Evolutionary conservation across 257 asterid species (phyloP), one percentile per base, ranked within the genome.

Genomic region (Mitragyna speciosa): DNA sequence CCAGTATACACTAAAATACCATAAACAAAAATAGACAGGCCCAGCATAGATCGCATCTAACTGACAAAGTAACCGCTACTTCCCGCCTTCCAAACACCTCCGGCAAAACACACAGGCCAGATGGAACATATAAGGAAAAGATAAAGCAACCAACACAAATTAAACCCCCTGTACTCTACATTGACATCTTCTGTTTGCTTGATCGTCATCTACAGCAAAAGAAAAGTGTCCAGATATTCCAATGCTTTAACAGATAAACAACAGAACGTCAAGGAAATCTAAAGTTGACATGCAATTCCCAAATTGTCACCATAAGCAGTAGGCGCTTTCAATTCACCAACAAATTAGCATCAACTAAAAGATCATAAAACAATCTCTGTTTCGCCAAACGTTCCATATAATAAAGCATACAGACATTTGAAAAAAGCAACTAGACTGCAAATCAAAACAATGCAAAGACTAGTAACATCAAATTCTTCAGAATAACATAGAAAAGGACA

Each of bases 401-500:
- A 16, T 4, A 24, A 56, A 66, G 48, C 24, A 28, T 2, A 9
- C 1, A 26, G 19, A 3, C 15, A 41, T 39, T 36, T 16, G 19
- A 73, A 20, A 31, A 24, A 59, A 22, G 15, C 16, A 31, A 75
- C 19, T 1, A 24, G 15, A 59, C 19, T 26, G 39, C 7, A 5
- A 19, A 19, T 47, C 41, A 47, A 76, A 70, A 79, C 9, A 31
- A 65, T 33, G 33, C 5, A 78, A 6, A 49, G 47, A 36, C 52
- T 36, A 63, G 14, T 52, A 72, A 24, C 14, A 24, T 12, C 43
- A 56, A 71, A 26, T 76, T 39, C 72, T 41, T 4, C 12, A 70
- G 59, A 72, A 48, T 28, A 75, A 51, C 36, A 17, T 33, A 78
- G 54, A 68, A 69, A 48, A 75, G 76, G 48, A 48, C 11, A 17